Evolutionary conservation across 1,139 yeast species (phyloP).

Genomic region (Lodderomyces pseudojiufengensis): DNA sequence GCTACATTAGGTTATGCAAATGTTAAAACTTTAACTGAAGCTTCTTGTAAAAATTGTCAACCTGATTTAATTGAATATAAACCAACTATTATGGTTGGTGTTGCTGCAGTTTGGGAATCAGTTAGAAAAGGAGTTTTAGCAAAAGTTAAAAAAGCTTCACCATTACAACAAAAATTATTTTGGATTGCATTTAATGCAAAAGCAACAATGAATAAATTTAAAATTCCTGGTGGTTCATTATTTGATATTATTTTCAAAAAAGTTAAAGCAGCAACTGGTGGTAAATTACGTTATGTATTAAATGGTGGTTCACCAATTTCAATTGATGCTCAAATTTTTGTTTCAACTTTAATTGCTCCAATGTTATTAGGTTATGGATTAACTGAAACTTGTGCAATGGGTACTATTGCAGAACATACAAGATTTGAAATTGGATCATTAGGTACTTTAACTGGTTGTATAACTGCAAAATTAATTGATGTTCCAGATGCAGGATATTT

Average conservation of each 20-base stretch:
- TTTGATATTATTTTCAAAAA: constrained; percentile 74
- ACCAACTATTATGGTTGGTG: constrained; percentile 97
- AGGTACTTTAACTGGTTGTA: constrained; percentile 79
- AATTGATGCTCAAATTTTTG: constrained; percentile 78
- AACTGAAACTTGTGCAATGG: constrained; percentile 93
- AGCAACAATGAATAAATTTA: constrained; percentile 53
- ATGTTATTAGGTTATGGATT: constrained; percentile 95
- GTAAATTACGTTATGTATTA: constrained; percentile 65
- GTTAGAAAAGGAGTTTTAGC: constrained; percentile 87
- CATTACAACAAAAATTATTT: constrained; percentile 71
- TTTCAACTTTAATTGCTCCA: constrained; percentile 76
- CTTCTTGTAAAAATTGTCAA: constrained; percentile 75
- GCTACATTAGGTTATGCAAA: constrained; percentile 84
- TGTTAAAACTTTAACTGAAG: constrained; percentile 86
- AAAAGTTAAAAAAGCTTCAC: constrained; percentile 67
- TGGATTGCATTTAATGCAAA: constrained; percentile 88
- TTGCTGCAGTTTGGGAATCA: constrained; percentile 98
- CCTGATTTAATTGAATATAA: constrained; percentile 85
- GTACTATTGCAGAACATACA: constrained; percentile 63
- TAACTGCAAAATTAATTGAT: constrained; percentile 87
- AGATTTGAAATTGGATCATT: constrained; percentile 69
- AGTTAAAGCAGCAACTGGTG: constrained; percentile 95
- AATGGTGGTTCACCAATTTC: constrained; percentile 97
- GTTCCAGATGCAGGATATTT: constrained; percentile 89
- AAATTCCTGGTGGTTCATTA: constrained; percentile 68